phyloP scores from a whole-genome alignment of 1,139 yeast genomes.

The Sugiyamaella paludigena region DNA sequence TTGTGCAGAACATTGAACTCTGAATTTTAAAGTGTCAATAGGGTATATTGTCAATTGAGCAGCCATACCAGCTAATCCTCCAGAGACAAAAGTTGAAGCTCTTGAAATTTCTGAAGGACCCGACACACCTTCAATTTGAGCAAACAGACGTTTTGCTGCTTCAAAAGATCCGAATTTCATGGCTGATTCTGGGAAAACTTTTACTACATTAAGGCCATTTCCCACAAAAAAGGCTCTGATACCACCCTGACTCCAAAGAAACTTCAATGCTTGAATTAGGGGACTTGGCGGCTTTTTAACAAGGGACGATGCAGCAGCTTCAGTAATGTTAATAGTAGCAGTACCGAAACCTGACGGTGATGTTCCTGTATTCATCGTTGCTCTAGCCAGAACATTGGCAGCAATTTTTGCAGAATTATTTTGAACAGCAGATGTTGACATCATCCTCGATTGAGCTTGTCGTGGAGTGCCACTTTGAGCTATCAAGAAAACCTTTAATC shows the following conservation, averaged over 20 bases:
- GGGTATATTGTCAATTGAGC: slow-evolving; percentile 94
- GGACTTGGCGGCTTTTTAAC: slow-evolving; percentile 7
- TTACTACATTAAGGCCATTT: slow-evolving; percentile 87
- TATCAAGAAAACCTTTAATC: slow-evolving; percentile 87
- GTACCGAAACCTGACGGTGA: slow-evolving; percentile 6
- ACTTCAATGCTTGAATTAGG: slow-evolving; percentile 61
- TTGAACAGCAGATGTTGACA: slow-evolving; percentile 24
- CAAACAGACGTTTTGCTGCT: slow-evolving; percentile 71
- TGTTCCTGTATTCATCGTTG: slow-evolving; percentile 16
- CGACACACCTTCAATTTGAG: slow-evolving; percentile 72
- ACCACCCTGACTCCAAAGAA: slow-evolving; percentile 88
- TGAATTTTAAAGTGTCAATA: slow-evolving; percentile 88
- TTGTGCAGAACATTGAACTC: slow-evolving; percentile 41
- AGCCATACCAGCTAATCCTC: slow-evolving; percentile 93
- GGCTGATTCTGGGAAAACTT: slow-evolving; percentile 96
- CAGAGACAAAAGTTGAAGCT: slow-evolving; percentile 79
- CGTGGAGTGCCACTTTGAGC: slow-evolving; percentile 69
- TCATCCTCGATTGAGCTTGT: slow-evolving; percentile 6
- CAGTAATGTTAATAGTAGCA: neutral
- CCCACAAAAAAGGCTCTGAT: slow-evolving; percentile 86
- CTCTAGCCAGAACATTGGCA: slow-evolving; percentile 24
- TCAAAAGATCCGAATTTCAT: slow-evolving; percentile 97
- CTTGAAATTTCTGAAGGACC: slow-evolving; percentile 74
- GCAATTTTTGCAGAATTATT: slow-evolving; percentile 34
- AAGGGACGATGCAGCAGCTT: slow-evolving; percentile 15